Conservation (phyloP, 768 basidiomycete species). For the Mycena epipterygia region DNA sequence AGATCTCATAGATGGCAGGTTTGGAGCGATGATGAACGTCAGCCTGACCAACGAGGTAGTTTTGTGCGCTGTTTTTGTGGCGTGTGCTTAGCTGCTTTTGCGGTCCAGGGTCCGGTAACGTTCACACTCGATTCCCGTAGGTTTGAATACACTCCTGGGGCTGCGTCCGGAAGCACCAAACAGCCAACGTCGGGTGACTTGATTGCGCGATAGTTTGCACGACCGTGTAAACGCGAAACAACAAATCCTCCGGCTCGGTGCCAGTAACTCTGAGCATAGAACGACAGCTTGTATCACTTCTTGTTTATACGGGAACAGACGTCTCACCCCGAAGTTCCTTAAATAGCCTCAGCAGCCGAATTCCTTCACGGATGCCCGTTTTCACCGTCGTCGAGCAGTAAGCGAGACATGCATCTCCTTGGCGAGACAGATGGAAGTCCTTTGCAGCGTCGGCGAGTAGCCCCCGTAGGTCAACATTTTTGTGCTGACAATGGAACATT, state of each 20-base stretch:
- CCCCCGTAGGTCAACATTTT: too few species aligned
- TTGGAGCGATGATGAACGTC: slow-evolving; percentile 98
- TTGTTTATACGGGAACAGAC: background rate
- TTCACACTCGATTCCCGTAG: slow-evolving; percentile 88
- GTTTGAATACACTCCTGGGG: slow-evolving; percentile 68
- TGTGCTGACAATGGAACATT: too few species aligned
- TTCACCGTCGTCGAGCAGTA: too few species aligned
- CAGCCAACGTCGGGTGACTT: slow-evolving; percentile 19
- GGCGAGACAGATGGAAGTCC: too few species aligned
- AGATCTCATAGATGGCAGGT: slow-evolving; percentile 78
- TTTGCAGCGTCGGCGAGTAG: too few species aligned
- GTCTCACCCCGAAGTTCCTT: background rate
- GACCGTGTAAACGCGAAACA: background rate
- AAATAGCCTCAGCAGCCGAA: background rate
- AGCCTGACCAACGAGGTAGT: slow-evolving; percentile 86
- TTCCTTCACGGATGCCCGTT: slow-evolving; percentile 18
- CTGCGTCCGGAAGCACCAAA: slow-evolving; percentile 4
- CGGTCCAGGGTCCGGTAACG: slow-evolving; percentile 82
- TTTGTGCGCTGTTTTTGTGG: slow-evolving; percentile 30
- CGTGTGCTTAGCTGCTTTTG: slow-evolving; percentile 65
- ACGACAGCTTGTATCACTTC: background rate
- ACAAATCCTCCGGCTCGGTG: background rate
- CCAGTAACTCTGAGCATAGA: slow-evolving; percentile 11
- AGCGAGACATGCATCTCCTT: background rate
- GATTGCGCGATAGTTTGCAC: background rate